These are phyloP conservation scores for Zygoascus sp. DNA, from an alignment of 1,139 yeast genomes.

Conservation along the genomic window DNA sequence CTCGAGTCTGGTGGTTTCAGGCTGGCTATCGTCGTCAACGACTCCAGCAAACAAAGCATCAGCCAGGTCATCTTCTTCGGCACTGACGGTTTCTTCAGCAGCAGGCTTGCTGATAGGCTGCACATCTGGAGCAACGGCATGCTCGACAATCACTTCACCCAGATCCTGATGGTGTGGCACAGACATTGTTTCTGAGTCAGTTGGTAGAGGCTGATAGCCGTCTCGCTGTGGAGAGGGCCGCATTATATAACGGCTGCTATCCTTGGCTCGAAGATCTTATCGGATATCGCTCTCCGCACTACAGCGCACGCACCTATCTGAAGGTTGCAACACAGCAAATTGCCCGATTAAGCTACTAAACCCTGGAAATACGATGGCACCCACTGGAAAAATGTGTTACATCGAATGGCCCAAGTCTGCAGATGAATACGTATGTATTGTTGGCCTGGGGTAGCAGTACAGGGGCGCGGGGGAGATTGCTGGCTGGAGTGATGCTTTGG, in stretches of 20 bases:
- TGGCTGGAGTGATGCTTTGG: no score
- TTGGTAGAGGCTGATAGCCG: conserved; percentile 9
- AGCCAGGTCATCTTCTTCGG: conserved; percentile 7
- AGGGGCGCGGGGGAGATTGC: no score
- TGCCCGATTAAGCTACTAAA: no score
- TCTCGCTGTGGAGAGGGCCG: not conserved
- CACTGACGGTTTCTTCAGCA: conserved; percentile 10
- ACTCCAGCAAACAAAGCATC: conserved; percentile 13
- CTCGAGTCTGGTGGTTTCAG: conserved; percentile 18
- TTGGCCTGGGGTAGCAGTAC: no score
- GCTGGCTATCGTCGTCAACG: conserved; percentile 14
- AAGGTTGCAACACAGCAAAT: not conserved
- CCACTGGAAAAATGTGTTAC: not conserved
- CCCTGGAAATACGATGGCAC: not conserved
- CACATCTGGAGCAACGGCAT: not conserved
- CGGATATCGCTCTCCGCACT: not conserved
- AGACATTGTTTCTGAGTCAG: no score
- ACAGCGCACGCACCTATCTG: not conserved
- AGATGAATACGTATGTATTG: no score
- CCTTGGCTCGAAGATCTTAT: not conserved
- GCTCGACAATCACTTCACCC: conserved; percentile 8
- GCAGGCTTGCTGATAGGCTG: not conserved
- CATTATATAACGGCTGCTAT: not conserved
- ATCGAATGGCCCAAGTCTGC: not conserved
- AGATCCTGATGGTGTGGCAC: conserved; percentile 7